Conservation (phyloP, 768 basidiomycete genomes). For the Dentipellis fragilis region DNA sequence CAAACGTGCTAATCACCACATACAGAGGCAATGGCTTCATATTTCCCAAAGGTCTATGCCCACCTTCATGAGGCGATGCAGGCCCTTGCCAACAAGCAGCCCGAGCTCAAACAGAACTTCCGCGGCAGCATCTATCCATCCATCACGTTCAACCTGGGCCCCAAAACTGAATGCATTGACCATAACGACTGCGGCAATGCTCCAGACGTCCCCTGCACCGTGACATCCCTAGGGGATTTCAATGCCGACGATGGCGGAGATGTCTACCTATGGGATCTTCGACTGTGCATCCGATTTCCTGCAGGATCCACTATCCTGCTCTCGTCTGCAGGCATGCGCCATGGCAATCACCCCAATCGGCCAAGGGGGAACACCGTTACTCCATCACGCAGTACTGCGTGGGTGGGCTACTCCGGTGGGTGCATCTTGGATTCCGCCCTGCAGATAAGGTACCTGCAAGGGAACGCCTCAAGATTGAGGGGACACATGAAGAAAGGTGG, state of each 20-base stretch:
- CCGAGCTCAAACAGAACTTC: conserved; percentile 1
- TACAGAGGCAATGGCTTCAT: too few relatives aligned
- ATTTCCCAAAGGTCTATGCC: too few relatives aligned
- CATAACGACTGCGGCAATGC: conserved; percentile 9
- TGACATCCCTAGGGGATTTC: conserved; percentile 10
- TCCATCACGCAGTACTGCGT: conserved; percentile 7
- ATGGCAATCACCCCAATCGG: conserved; percentile 14
- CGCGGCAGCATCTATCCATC: conserved; percentile 9
- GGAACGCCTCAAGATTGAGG: too few relatives aligned
- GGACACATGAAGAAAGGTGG: too few relatives aligned
- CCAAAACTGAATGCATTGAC: background rate
- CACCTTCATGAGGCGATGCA: too few relatives aligned
- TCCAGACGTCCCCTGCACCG: conserved; percentile 6
- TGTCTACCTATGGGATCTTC: conserved; percentile 12
- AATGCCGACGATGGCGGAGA: conserved; percentile 11
- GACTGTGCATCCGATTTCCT: conserved; percentile 13
- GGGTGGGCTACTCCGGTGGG: conserved; percentile 4
- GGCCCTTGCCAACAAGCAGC: background rate
- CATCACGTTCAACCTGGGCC: conserved; percentile 12
- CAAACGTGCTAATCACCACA: too few relatives aligned
- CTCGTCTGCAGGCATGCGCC: conserved; percentile 9
- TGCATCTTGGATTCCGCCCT: background rate
- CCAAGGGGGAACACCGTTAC: background rate
- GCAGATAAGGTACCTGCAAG: too few relatives aligned
- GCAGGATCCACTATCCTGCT: conserved; percentile 10